Evolutionary conservation across 2,329 filamentous ascomycete species (phyloP), one percentile per base, ranked within the genome.

Genomic region (Setomelanomma holmii): DNA sequence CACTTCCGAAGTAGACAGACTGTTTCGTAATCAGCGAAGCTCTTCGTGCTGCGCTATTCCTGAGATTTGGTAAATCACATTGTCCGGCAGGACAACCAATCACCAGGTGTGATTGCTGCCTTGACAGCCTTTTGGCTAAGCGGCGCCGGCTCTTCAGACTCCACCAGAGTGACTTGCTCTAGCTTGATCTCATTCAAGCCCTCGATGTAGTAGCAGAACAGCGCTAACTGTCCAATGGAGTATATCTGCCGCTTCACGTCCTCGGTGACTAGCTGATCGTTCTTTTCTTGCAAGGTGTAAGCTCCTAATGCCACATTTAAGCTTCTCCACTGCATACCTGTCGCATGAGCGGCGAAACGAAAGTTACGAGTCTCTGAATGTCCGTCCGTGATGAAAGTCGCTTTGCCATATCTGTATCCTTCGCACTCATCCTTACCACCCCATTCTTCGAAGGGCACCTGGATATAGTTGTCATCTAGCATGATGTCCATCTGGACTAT

Each of bases 171-270:
- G n/a, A n/a, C n/a, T n/a, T n/a, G n/a, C n/a, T n/a, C n/a, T n/a
- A n/a, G 33, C 4, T 12, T 34, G 10, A 27, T 21, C 17, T 35
- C 38, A 4, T 47, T 39, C 17, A 52, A 30, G 12, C 24, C 33
- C 19, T 52, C 43, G 6, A 47, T 40, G 43, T 42, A 43, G 33
- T 52, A 47, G 20, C 47, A 23, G 23, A 42, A 52, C 17, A 52
- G 27, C 4, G 33, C 39, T 6, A 52, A 47, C 5, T 45, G 43
- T 1, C 49, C 49, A 4, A 41, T 47, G 16, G 5, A 23, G 5
- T 17, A 43, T 30, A 11, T 39, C n/a, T 33, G 30, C 8, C 33
- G 30, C 42, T 34, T 45, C 12, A 20, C 11, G 11, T 23, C 42
- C 5, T 21, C 33, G 1, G 42, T 45, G 11, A 45, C 33, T 23